phyloP scores from a whole-genome alignment of 768 basidiomycete genomes.

The Pisolithus microcarpus region DNA sequence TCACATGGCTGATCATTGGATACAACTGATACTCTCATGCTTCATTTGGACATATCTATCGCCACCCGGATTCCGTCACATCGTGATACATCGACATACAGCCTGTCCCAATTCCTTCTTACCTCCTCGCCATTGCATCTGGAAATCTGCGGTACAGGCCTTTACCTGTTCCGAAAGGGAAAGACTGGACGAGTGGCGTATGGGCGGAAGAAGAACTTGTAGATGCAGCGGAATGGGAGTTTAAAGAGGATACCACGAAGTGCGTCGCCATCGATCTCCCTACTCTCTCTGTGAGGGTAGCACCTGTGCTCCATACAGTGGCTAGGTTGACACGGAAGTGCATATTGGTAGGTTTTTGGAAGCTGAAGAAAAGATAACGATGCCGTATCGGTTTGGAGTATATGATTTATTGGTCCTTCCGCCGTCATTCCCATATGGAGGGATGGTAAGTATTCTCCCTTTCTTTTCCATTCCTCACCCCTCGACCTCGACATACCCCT shows the following conservation, averaged over 20 bases:
- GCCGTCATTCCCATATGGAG: conserved; percentile 89
- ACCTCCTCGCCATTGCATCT: conserved; percentile 86
- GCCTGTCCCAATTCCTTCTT: conserved; percentile 82
- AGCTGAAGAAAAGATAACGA: conserved; percentile 62
- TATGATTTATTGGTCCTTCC: conserved; percentile 89
- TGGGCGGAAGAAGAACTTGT: conserved; percentile 89
- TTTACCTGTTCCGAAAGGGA: conserved; percentile 54
- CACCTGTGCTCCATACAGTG: not conserved
- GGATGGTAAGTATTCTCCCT: conserved; percentile 48
- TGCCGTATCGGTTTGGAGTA: conserved; percentile 75
- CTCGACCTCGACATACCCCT: too few species aligned
- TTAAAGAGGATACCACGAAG: conserved; percentile 78
- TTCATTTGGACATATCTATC: too few species aligned
- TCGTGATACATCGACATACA: conserved; percentile 22
- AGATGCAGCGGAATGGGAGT: conserved; percentile 78
- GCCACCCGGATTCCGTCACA: too few species aligned
- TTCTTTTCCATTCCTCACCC: too few species aligned
- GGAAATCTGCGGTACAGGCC: conserved; percentile 73
- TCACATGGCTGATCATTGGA: too few species aligned
- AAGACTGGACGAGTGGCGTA: conserved; percentile 74
- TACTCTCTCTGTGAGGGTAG: not conserved
- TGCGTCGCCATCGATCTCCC: conserved; percentile 18
- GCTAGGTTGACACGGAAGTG: too few species aligned
- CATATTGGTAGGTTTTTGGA: conserved; percentile 53
- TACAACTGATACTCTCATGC: too few species aligned